Base-by-base conservation (phyloP, 2,329 filamentous ascomycete genomes). In the Didymella exigua region DNA sequence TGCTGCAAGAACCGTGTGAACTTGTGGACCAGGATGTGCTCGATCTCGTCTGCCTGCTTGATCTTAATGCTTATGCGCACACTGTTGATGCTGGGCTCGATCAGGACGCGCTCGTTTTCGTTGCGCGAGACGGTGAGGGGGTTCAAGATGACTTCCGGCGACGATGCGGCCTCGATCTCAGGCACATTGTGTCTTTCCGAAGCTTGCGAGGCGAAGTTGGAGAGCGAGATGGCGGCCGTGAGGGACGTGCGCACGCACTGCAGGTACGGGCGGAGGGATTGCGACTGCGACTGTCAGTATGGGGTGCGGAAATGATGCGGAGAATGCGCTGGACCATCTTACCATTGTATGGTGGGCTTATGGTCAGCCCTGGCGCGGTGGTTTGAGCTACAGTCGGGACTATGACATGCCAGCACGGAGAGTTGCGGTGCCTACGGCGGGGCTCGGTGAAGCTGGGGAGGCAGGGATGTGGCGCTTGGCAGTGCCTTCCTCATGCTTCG, bases 41-140 rank as follows among this genome's bases (percentile, higher is more conserved):
- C 95, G 70, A 98, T 99, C 81, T 99, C 95, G 77, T 99, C 95
- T 59, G 95, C 95, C 82, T 99, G 95, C 81, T 99, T 99, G 78
- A 99, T 97, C 82, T 93, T 91, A 81, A 99, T 96, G 84, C 91
- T 96, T 72, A 99, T 90, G 67, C 95, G 89, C 66, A 99, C 90
- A 66, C 90, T 96, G 84, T 99, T 99, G 80, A 98, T 89, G 76
- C 90, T 95, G 49, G 95, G 93, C 80, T 98, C 93, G 74, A 98
- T 96, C 58, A 96, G 82, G 65, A 99, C 93, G 68, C 90, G 88
- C 84, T 99, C 95, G 76, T 97, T 96, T 78, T 98, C 93, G 78
- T 99, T 99, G 62, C 95, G 88, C 60, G 93, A 89, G 66, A 99
- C 87, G 24, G 89, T 92, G 61, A 99, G 81, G 16, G 93, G 93